Base-by-base conservation (phyloP, 306 rosid genomes). In the Sindora glabra region DNA sequence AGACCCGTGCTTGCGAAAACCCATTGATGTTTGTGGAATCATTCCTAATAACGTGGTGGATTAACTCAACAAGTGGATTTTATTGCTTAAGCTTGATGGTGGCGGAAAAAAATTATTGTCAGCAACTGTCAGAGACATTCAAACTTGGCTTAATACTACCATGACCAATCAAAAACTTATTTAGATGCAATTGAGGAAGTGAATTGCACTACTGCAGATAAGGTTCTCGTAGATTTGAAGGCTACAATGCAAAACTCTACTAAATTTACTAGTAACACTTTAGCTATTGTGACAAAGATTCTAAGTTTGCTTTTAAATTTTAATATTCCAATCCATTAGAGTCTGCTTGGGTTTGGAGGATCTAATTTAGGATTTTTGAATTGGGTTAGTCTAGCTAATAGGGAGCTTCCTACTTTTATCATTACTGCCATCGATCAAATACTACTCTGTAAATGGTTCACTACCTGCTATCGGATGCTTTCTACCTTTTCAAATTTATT, bases 31-130 rank as follows among this genome's bases (percentile, higher is more conserved):
- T 27, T 81, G 87, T 71, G 53, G 47, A 30, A 8, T 2, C 10
- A 56, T 74, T 2, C 52, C 78, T 7, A 76, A 78, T 2, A 81
- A 81, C 26, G 81, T 78, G 4, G 42, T 68, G 33, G 84, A 78
- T 8, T 17, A 49, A 11, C 79, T 81, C 24, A 81, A 74, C 57
- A 79, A 81, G 17, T 62, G 84, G 1, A 24, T 81, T 2, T 48
- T 78, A 8, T 34, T 78, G 27, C 59, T 75, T 77, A 72, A 74
- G 25, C 67, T 63, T 18, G 67, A 60, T 1, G 2, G 55, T 15
- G 64, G 32, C 32, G 32, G 59, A n/a, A 64, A 52, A 29, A 15
- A 59, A 1, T 13, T 74, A 11, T 54, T 81, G 5, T 14, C 50
- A 2, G 19, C 77, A 19, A 67, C 29, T 32, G 71, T 81, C 70